Percentiles rank a stretch among this genome's conserved stretches.
These are phyloP conservation scores for Boeremia lycopersici DNA, from an alignment of 2,329 filamentous ascomycete genomes.

Conservation along the genomic window DNA sequence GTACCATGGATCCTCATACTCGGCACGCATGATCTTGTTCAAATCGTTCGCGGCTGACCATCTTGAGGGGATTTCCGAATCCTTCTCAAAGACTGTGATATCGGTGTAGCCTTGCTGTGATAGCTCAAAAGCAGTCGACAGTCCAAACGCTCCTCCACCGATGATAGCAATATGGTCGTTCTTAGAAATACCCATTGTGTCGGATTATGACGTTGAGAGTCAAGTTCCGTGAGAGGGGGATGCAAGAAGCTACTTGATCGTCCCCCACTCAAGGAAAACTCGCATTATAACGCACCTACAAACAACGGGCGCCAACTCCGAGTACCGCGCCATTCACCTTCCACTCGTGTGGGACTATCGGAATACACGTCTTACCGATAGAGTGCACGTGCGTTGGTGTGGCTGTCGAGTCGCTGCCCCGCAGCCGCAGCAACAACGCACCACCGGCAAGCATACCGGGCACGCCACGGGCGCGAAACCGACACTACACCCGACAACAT, in stretches of 20 bases:
- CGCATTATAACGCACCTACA: slow-evolving; percentile 1
- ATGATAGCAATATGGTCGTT: slow-evolving; percentile 34
- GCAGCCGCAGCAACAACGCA: slow-evolving; percentile 7
- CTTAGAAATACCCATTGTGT: slow-evolving; percentile 29
- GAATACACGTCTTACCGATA: slow-evolving; percentile 16
- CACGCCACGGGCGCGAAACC: slow-evolving; percentile 10
- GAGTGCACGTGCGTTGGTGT: slow-evolving; percentile 5
- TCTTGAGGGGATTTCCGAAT: slow-evolving; percentile 53
- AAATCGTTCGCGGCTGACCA: slow-evolving; percentile 64
- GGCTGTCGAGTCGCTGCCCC: slow-evolving; percentile 9
- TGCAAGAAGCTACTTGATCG: not conserved
- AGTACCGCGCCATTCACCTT: not conserved
- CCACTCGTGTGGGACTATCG: slow-evolving; percentile 2
- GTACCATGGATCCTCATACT: slow-evolving; percentile 65
- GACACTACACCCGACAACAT: slow-evolving; percentile 2
- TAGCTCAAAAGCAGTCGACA: slow-evolving; percentile 40
- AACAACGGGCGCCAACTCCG: slow-evolving; percentile 4
- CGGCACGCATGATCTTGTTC: slow-evolving; percentile 66
- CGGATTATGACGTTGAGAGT: not conserved
- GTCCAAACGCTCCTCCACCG: slow-evolving; percentile 40
- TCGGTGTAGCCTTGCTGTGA: slow-evolving; percentile 37
- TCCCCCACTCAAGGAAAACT: not conserved
- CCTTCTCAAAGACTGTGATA: slow-evolving; percentile 40
- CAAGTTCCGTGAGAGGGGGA: not conserved
- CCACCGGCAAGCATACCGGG: slow-evolving; percentile 12